phyloP scores from a whole-genome alignment of 1,284 basidiomycete species.

The Pseudozyma hubeiensis region DNA sequence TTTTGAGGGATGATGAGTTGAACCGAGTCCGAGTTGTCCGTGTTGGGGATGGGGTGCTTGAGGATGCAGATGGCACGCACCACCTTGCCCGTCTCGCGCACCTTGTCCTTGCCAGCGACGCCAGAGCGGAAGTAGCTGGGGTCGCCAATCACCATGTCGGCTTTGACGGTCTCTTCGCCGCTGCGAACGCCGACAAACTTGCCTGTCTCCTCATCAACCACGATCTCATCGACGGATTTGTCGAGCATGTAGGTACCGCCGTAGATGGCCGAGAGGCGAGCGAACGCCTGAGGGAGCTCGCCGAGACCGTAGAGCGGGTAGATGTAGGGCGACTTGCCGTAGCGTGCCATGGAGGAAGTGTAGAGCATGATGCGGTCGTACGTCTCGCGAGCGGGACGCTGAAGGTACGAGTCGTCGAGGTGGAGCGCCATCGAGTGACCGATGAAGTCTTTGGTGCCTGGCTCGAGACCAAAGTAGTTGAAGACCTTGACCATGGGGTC shows the following conservation, averaged over 20 bases:
- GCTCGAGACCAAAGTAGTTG: slow-evolving; percentile 95
- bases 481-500: slow-evolving; percentile 74
- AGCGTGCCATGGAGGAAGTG: slow-evolving; percentile 97
- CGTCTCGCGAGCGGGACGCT: slow-evolving; percentile 86
- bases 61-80: slow-evolving; percentile 97
- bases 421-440: slow-evolving; percentile 99
- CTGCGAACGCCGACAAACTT: slow-evolving; percentile 93
- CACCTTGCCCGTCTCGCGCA: slow-evolving; percentile 92
- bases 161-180: slow-evolving; percentile 92
- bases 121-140: slow-evolving; percentile 88
- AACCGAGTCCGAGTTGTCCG: slow-evolving; percentile 87
- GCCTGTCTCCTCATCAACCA: slow-evolving; percentile 81
- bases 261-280: slow-evolving; percentile 93
- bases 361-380: slow-evolving; percentile 98
- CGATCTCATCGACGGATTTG: slow-evolving; percentile 91
- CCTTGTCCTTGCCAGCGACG: slow-evolving; percentile 76
- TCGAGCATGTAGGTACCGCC: slow-evolving; percentile 99
- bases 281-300: slow-evolving; percentile 98
- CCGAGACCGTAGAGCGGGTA: slow-evolving; percentile 99
- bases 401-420: slow-evolving; percentile 95
- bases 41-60: slow-evolving; percentile 98
- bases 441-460: slow-evolving; percentile 98
- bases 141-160: slow-evolving; percentile 97
- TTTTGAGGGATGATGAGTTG: slow-evolving; percentile 99
- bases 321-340: slow-evolving; percentile 99